phyloP scores from a whole-genome alignment of 768 basidiomycete species.

The Amylocystis lapponica region DNA sequence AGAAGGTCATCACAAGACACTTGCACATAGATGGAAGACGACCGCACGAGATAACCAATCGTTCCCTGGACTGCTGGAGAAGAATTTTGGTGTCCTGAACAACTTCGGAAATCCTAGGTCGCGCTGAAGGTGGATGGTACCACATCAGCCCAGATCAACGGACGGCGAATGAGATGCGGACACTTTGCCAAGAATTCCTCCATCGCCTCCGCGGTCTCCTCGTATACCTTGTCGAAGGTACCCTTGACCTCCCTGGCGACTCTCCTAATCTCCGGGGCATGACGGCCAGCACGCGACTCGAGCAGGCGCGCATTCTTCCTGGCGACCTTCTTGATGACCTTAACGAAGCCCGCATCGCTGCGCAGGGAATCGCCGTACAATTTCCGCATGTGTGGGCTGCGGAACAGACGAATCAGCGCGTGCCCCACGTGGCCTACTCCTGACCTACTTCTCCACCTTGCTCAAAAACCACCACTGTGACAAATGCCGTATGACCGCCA shows the following conservation, averaged over 20 bases:
- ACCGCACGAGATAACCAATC: constrained; percentile 80
- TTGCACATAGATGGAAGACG: neutral
- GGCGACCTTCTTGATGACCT: constrained; percentile 94
- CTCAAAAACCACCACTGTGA: constrained; percentile 96
- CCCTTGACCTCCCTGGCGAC: constrained; percentile 90
- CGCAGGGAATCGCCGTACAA: constrained; percentile 91
- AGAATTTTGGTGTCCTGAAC: constrained; percentile 91
- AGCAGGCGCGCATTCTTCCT: constrained; percentile 73
- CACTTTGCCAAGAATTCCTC: constrained; percentile 93
- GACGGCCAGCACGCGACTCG: constrained; percentile 70
- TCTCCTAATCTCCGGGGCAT: constrained; percentile 77
- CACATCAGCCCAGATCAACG: neutral
- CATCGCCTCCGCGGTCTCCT: constrained; percentile 87
- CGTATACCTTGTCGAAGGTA: constrained; percentile 93
- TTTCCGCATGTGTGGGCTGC: constrained; percentile 96
- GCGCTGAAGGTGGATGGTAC: constrained; percentile 45
- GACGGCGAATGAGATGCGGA: constrained; percentile 32
- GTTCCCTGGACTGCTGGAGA: constrained; percentile 85
- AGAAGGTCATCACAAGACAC: constrained; percentile 1
- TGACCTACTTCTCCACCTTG: constrained; percentile 80
- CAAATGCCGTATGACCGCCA: constrained; percentile 81
- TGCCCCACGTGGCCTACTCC: neutral
- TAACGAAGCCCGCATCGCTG: constrained; percentile 95
- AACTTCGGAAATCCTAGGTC: constrained; percentile 81
- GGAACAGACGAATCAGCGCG: neutral